Base-by-base conservation (phyloP, 352 stramenopile genomes). In the Phytophthora nicotianae region DNA sequence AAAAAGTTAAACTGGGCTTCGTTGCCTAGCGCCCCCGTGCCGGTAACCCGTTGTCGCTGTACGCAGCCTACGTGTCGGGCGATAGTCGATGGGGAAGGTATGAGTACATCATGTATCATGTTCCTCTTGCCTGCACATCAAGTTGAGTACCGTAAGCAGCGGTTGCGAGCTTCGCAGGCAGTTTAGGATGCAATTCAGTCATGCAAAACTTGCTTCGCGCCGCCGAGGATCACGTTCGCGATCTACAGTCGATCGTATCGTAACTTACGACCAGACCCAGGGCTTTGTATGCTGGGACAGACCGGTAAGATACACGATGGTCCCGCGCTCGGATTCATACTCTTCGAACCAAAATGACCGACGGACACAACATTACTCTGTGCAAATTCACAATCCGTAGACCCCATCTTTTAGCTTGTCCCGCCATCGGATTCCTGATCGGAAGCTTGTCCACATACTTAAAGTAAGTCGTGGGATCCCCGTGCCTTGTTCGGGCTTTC, bases 371-470 rank as follows among this genome's bases (percentile, higher is more conserved):
- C 33, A 41, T 9, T 11, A 9, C 27, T 33, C 27, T 33, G 5
- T 0, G 49, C 54, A 47, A 42, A 21, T 58, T 71, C 57, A 57
- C 58, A 51, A 68, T 72, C 58, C n/a, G 6, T 16, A 9, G 11
- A 19, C 24, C 54, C 11, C 51, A 55, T 59, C 61, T 46, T 55
- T 40, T 51, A 33, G 33, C 19, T 23, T 57, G 38, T 58, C 62
- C 38, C 49, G 49, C 19, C 54, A n/a, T 43, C 50, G 45, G 63
- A 71, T 71, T 35, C 43, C 63, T 72, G 63, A 21, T 72, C 63
- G 10, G 55, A 17, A 27, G 23, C 26, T 17, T 38, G 32, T 5
- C 10, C 10, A n/a, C 32, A 38, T 38, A 38, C 32, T 38, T 38
- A 17, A 38, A 9, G n/a, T 16, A n/a, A 38, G 32, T 38, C 32